phyloP scores from a whole-genome alignment of 2,329 filamentous ascomycete species.

The Alternaria metachromatica region DNA sequence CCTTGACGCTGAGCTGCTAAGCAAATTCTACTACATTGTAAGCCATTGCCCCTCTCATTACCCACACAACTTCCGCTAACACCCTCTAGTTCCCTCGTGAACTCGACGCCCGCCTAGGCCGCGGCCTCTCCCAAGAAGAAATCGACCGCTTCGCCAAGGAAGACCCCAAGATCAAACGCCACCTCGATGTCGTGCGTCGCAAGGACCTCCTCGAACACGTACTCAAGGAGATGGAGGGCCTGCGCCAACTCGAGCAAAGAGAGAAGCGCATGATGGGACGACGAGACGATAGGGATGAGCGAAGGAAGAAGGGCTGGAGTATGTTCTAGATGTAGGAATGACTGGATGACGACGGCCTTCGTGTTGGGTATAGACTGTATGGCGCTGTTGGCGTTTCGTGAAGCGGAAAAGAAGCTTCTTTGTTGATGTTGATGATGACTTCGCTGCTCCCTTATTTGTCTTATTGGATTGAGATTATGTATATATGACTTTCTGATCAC shows the following conservation, averaged over 20 bases:
- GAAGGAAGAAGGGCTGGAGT: slow-evolving; percentile 41
- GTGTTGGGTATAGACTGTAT: slow-evolving; percentile 13
- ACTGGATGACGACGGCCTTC: not conserved
- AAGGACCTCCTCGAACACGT: slow-evolving; percentile 95
- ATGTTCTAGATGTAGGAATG: slow-evolving; percentile 28
- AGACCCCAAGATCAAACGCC: slow-evolving; percentile 85
- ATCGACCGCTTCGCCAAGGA: slow-evolving; percentile 91
- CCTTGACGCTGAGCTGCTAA: slow-evolving; percentile 93
- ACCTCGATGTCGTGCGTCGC: slow-evolving; percentile 88
- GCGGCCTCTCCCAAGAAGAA: slow-evolving; percentile 77
- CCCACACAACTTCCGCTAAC: not conserved
- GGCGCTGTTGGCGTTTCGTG: slow-evolving; percentile 5
- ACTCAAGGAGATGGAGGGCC: slow-evolving; percentile 91
- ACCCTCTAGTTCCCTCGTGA: slow-evolving; percentile 78
- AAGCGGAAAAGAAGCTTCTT: not conserved
- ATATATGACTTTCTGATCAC: not conserved
- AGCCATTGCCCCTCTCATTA: slow-evolving; percentile 2
- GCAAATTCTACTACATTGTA: slow-evolving; percentile 92
- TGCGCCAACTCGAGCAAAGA: slow-evolving; percentile 81
- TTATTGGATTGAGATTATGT: not conserved
- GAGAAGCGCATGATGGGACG: slow-evolving; percentile 61
- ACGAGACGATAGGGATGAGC: slow-evolving; percentile 28
- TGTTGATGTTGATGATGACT: slow-evolving; percentile 1
- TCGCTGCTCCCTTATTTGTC: not conserved
- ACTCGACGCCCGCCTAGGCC: slow-evolving; percentile 83